Percentiles rank a stretch among this genome's conserved stretches.
These are phyloP conservation scores for Scedosporium apiospermum DNA, from an alignment of 2,329 filamentous ascomycete genomes.

Conservation along the genomic window DNA sequence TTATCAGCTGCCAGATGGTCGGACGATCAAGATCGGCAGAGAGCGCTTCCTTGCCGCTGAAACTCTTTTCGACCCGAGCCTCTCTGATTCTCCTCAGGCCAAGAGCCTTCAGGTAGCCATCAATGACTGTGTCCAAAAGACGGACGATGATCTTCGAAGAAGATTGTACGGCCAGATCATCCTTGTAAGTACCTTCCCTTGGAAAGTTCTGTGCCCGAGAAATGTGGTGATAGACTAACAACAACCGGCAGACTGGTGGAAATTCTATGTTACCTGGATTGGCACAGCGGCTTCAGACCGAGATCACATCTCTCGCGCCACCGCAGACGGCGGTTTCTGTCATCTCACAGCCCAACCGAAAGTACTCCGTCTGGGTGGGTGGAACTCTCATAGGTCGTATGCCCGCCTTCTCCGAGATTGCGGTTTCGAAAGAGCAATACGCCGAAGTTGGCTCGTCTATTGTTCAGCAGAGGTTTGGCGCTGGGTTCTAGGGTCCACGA, in stretches of 20 bases:
- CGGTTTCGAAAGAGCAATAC: not conserved
- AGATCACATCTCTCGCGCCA: not conserved
- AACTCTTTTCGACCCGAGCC: not conserved
- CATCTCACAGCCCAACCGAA: not conserved
- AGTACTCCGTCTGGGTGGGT: not conserved
- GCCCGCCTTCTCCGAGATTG: not conserved
- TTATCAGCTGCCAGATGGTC: not conserved
- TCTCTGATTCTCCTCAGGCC: not conserved
- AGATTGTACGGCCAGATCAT: not conserved
- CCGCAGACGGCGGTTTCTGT: not conserved
- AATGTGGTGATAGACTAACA: not conserved
- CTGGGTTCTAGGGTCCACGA: not conserved
- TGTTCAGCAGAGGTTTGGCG: not conserved
- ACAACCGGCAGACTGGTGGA: not conserved
- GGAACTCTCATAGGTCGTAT: not conserved
- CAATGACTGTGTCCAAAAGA: not conserved
- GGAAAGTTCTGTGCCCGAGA: not conserved
- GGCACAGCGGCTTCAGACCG: not conserved
- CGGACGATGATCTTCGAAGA: not conserved
- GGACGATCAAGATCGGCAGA: not conserved
- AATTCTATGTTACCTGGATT: not conserved
- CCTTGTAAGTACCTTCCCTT: not conserved
- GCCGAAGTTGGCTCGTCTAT: not conserved
- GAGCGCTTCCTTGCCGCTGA: not conserved
- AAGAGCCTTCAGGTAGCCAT: not conserved